phyloP scores from a whole-genome alignment of 495 filamentous ascomycete species.

The Penicillium manginii region DNA sequence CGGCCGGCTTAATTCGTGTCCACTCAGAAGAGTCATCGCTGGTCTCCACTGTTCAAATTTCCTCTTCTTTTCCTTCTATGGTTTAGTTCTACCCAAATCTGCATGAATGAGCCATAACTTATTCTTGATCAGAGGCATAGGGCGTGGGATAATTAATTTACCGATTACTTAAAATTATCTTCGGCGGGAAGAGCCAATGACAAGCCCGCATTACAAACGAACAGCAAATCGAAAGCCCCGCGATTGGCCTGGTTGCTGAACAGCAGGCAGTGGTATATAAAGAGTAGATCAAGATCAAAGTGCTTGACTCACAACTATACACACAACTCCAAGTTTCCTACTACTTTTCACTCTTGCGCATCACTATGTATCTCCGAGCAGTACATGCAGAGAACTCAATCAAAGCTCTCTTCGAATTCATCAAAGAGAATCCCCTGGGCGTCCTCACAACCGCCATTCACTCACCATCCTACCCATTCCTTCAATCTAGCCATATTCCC shows the following conservation, averaged over 20 bases:
- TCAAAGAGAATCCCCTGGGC: conserved; percentile 58
- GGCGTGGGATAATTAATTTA: conserved; percentile 2
- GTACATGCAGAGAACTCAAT: conserved; percentile 50
- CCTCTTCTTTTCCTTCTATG: not conserved
- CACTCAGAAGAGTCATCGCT: not conserved
- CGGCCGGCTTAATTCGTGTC: not conserved
- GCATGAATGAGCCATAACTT: not conserved
- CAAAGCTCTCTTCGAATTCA: conserved; percentile 47
- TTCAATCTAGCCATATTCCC: conserved; percentile 61
- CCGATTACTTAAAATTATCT: too few relatives aligned
- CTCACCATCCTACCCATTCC: conserved; percentile 44
- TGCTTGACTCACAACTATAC: not conserved
- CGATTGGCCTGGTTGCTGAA: not conserved
- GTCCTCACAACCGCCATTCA: conserved; percentile 58
- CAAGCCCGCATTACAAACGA: not conserved
- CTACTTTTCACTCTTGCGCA: not conserved
- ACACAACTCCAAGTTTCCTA: not conserved
- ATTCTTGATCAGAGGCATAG: not conserved
- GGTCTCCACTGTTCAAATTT: not conserved
- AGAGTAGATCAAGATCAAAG: conserved; percentile 4
- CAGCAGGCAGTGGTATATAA: not conserved
- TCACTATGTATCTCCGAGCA: conserved; percentile 52
- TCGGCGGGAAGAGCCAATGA: conserved; percentile 8
- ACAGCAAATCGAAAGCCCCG: not conserved
- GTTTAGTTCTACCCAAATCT: not conserved